Evolutionary conservation across 495 filamentous ascomycete genomes (phyloP), one percentile per base, ranked within the genome.

Genomic region (Daldinia loculata): DNA sequence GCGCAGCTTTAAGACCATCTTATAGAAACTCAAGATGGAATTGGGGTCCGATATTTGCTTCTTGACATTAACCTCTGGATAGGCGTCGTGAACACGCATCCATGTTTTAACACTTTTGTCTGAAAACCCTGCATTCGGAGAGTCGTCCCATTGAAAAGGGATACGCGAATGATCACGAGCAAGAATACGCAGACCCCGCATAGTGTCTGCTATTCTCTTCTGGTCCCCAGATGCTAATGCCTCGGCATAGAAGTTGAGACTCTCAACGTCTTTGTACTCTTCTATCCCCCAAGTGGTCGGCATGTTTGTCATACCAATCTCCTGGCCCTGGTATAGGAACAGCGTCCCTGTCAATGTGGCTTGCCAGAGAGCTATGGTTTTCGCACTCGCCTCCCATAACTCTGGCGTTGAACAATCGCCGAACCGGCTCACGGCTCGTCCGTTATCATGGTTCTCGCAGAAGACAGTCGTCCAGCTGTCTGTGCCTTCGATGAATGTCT

Each of bases 291-390:
- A 93, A 17, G 80, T 70, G 3, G 73, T 66, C 0, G 92, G 90
- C 26, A 91, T 84, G 73, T 94, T 93, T 34, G 84, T 83, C 88
- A 93, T 92, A 1, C 90, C 92, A 15, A 94, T 78, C 69, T 94
- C 91, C 71, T 94, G 89, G 8, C 92, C 92, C 70, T 94, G 90
- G 67, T 91, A 93, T 5, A 93, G 73, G 74, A 91, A 94, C 1
- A 91, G 81, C 0, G 91, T 92, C 2, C 92, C 92, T 3, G 85
- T 86, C 65, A 90, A 77, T 26, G 89, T 74, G 4, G 82, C 81
- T 71, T 90, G 76, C 74, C 88, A 81, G 19, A 89, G 81, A 0
- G 89, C 87, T 41, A 93, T 75, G 80, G 91, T 84, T 77, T 93
- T 93, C 0, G 87, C 86, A 0, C 84, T 80, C 3, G 79, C 55